phyloP scores from a whole-genome alignment of 805 yeast species.

The Ogataea glucozyma region DNA sequence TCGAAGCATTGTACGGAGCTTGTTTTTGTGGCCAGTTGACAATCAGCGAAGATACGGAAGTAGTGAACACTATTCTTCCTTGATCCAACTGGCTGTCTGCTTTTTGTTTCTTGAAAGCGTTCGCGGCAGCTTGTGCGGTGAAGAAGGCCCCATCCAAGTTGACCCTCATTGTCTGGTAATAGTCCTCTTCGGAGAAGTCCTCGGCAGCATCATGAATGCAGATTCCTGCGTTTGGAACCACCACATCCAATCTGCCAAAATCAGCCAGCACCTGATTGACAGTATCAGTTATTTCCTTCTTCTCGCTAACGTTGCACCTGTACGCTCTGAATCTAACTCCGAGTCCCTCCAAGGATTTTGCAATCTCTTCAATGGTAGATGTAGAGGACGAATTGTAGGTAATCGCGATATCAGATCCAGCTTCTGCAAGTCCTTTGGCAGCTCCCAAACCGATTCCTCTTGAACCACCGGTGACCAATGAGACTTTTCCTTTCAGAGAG shows the following conservation, averaged over 20 bases:
- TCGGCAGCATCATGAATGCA: conserved; percentile 33
- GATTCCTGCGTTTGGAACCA: conserved; percentile 46
- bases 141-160: conserved; percentile 49
- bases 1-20: conserved; percentile 47
- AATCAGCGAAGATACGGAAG: conserved; percentile 50
- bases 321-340: conserved; percentile 25
- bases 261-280: conserved; percentile 33
- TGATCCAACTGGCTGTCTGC: conserved; percentile 20
- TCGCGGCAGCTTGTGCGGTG: conserved; percentile 50
- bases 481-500: conserved; percentile 42
- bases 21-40: conserved; percentile 51
- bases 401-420: conserved; percentile 44
- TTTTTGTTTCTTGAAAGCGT: conserved; percentile 44
- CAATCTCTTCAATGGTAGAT: conserved; percentile 15
- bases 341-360: conserved; percentile 11
- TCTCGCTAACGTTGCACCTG: conserved; percentile 37
- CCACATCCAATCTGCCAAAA: conserved; percentile 42
- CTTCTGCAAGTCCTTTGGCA: conserved; percentile 52
- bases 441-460: conserved; percentile 59
- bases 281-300: conserved; percentile 31
- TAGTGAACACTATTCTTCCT: conserved; percentile 50
- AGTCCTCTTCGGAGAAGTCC: conserved; percentile 29
- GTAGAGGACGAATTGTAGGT: conserved; percentile 34
- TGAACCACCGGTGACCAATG: conserved; percentile 56
- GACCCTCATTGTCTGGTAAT: conserved; percentile 44